Conservation (phyloP, 495 filamentous ascomycete genomes). For the Penicillium canariense region DNA sequence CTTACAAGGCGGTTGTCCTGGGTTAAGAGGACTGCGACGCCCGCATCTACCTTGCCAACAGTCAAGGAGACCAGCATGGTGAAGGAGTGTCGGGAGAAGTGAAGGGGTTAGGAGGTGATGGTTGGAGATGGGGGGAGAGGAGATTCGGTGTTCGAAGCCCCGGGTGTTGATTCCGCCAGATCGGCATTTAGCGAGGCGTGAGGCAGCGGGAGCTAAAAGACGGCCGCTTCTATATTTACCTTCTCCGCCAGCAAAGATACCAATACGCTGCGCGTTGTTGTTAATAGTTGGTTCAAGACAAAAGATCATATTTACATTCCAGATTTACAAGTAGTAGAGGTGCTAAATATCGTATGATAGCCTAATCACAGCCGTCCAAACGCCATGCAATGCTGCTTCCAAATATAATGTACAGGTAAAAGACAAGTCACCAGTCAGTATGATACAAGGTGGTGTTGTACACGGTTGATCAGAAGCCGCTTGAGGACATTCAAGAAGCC, state of each 20-base stretch:
- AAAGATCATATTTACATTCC: neutral
- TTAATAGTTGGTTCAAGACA: neutral
- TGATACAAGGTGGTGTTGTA: constrained; percentile 14
- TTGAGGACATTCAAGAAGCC: neutral
- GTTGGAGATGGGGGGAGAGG: constrained; percentile 11
- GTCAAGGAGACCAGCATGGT: constrained; percentile 95
- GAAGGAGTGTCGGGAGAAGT: constrained; percentile 1
- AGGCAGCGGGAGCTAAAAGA: constrained; percentile 18
- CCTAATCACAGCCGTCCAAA: constrained; percentile 10
- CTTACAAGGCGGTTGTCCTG: constrained; percentile 94
- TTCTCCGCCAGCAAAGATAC: neutral
- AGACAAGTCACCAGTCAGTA: constrained; percentile 6
- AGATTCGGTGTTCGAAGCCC: constrained; percentile 15
- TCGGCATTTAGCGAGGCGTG: constrained; percentile 33
- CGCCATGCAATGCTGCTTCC: constrained; percentile 14
- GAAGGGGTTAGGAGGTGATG: constrained; percentile 11
- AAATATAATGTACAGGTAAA: constrained; percentile 19
- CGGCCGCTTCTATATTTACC: constrained; percentile 18
- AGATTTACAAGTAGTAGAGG: constrained; percentile 6
- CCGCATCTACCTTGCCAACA: constrained; percentile 98
- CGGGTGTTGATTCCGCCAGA: constrained; percentile 31
- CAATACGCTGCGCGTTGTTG: neutral
- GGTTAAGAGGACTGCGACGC: constrained; percentile 93
- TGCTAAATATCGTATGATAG: constrained; percentile 4
- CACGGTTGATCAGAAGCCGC: neutral